These are phyloP conservation scores for Hypericum androsaemum DNA, from an alignment of 345 rosid genomes.

Conservation along the genomic window DNA sequence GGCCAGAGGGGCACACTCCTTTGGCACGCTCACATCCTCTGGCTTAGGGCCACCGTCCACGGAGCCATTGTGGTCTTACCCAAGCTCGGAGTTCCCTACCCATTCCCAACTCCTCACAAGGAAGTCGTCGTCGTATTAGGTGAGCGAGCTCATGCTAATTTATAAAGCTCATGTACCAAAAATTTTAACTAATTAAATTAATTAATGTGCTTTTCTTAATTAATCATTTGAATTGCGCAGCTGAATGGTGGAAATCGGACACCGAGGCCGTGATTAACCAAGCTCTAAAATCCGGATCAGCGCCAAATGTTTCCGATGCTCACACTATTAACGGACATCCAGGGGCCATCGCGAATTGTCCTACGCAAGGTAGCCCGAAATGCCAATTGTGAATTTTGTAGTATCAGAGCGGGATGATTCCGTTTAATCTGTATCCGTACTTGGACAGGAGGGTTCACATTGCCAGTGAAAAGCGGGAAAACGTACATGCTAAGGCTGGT, in stretches of 20 bases:
- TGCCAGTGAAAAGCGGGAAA: conserved; percentile 43
- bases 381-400: neutral
- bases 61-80: conserved; percentile 62
- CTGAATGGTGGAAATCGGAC: conserved; percentile 72
- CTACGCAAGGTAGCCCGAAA: conserved; percentile 23
- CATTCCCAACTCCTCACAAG: conserved; percentile 46
- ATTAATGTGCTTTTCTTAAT: neutral
- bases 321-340: conserved; percentile 68
- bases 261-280: conserved; percentile 43
- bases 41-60: conserved; percentile 62
- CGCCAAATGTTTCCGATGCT: conserved; percentile 62
- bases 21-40: conserved; percentile 66
- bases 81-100: conserved; percentile 55
- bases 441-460: conserved; percentile 27
- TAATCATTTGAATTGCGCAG: conserved; percentile 18
- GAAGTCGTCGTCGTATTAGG: conserved; percentile 48
- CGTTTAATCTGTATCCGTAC: neutral
- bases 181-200: neutral
- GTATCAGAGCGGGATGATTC: too few relatives aligned
- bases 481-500: conserved; percentile 41
- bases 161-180: neutral
- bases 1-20: conserved; percentile 65
- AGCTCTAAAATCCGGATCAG: conserved; percentile 45
- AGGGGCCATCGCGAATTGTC: conserved; percentile 39
- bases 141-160: conserved; percentile 5